Evolutionary conservation across 352 stramenopile genomes (phyloP).

Genomic region (Phytophthora tubulina): DNA sequence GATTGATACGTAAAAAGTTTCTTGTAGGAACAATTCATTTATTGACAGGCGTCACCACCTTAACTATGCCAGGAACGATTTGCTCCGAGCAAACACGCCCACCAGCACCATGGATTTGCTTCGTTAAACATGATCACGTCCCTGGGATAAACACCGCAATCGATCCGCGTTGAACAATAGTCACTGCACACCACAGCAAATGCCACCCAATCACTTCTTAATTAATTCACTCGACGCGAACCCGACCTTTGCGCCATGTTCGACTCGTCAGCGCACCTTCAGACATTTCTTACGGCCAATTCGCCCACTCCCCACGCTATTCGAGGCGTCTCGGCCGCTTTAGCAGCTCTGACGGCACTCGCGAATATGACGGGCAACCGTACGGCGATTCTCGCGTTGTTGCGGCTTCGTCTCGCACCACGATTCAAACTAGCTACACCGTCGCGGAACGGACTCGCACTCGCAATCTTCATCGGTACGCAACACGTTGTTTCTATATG

Average conservation of each 20-base stretch:
- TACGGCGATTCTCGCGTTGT: conserved; percentile 32
- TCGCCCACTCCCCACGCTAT: conserved; percentile 38
- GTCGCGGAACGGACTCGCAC: conserved; percentile 48
- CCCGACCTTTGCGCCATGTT: conserved; percentile 15
- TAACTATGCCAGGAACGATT: too few species aligned
- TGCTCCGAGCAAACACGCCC: background rate
- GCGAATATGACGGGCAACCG: conserved; percentile 42
- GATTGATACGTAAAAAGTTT: too few species aligned
- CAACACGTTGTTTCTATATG: background rate
- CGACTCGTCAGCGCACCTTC: conserved; percentile 15
- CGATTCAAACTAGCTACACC: conserved; percentile 32
- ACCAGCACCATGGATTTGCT: conserved; percentile 6
- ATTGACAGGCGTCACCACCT: too few species aligned
- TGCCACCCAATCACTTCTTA: conserved; percentile 1
- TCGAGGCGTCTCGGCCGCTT: conserved; percentile 35
- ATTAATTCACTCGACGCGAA: background rate
- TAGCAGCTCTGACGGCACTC: conserved; percentile 36
- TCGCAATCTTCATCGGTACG: conserved; percentile 67
- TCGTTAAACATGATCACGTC: conserved; percentile 16
- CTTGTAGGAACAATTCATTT: too few species aligned
- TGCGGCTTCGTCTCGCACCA: conserved; percentile 21
- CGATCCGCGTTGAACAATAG: conserved; percentile 10
- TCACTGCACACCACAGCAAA: background rate
- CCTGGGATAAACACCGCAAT: conserved; percentile 1
- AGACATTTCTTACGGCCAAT: conserved; percentile 6